A percentile compares a stretch with the other conserved stretches of the same genome.
Evolutionary conservation across 345 rosid genomes (phyloP).

Genomic region (Aegle marmelos): DNA sequence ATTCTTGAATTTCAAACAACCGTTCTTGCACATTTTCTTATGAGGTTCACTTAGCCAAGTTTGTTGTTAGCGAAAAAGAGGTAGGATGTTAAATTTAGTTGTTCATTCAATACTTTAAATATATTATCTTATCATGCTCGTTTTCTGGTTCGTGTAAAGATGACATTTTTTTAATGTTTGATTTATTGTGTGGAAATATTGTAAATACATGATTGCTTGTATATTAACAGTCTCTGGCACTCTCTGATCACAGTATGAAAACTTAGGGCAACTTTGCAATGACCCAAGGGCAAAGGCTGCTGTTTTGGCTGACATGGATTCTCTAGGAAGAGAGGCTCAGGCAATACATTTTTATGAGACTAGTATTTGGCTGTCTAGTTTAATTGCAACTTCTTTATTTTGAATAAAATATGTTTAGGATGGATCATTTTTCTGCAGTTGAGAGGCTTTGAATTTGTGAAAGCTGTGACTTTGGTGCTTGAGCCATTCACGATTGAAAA

Average conservation of each 20-base stretch:
- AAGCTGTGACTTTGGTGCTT: constrained; percentile 78
- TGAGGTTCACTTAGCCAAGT: not conserved
- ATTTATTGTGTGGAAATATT: not conserved
- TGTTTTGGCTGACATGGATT: constrained; percentile 80
- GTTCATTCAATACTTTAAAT: not conserved
- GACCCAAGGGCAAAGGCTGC: constrained; percentile 73
- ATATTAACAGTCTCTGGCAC: not conserved
- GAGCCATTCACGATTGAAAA: constrained; percentile 86
- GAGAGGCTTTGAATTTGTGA: constrained; percentile 92
- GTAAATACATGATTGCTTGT: not conserved
- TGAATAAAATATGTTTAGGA: not conserved
- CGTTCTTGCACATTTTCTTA: not conserved
- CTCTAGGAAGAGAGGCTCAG: constrained; percentile 85
- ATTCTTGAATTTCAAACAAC: not conserved
- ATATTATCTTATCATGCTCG: not conserved
- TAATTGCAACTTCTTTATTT: not conserved
- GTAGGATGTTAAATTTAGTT: not conserved
- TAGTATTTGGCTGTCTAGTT: not conserved
- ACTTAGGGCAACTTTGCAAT: constrained; percentile 62
- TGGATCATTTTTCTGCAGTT: constrained; percentile 37
- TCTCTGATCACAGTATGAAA: constrained; percentile 43
- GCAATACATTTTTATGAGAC: constrained; percentile 28
- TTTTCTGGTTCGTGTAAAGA: not conserved
- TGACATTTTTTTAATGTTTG: not conserved
- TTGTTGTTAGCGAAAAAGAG: not conserved